Conservation (phyloP, 1,284 basidiomycete species). For the Cryptococcus sp. region DNA sequence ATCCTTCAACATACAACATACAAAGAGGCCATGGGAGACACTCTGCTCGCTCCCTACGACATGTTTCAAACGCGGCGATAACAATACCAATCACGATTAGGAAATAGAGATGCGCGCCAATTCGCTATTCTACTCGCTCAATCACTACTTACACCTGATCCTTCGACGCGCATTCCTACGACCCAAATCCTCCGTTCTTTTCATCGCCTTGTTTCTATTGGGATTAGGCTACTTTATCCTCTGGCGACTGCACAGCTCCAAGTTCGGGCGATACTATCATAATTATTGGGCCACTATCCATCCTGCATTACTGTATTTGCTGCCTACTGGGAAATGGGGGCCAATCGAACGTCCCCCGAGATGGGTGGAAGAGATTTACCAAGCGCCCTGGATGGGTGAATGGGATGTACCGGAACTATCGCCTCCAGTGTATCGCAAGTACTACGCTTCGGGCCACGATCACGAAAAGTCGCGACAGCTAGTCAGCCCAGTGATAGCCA, state of each 20-base stretch:
- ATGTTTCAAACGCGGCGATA: too few relatives aligned
- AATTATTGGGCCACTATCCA: constrained; percentile 11
- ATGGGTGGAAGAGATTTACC: constrained; percentile 18
- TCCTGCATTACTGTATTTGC: constrained; percentile 10
- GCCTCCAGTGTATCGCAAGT: background rate
- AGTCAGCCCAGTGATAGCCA: constrained; percentile 21
- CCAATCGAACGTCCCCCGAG: constrained; percentile 13
- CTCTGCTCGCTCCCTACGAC: too few relatives aligned
- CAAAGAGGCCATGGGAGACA: too few relatives aligned
- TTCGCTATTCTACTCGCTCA: too few relatives aligned
- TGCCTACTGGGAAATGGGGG: constrained; percentile 18
- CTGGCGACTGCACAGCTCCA: background rate
- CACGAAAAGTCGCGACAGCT: background rate
- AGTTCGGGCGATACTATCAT: constrained; percentile 16
- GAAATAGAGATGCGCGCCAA: too few relatives aligned
- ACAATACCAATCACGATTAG: too few relatives aligned
- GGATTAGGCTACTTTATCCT: background rate
- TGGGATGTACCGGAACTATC: constrained; percentile 9
- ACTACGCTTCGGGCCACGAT: background rate
- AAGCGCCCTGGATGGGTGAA: constrained; percentile 8
- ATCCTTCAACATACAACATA: too few relatives aligned
- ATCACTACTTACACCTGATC: too few relatives aligned
- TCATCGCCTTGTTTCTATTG: background rate
- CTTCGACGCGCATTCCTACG: background rate
- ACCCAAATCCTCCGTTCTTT: background rate